These are phyloP conservation scores for Trichoderma breve DNA, from an alignment of 2,329 filamentous ascomycete genomes.

Conservation along the genomic window DNA sequence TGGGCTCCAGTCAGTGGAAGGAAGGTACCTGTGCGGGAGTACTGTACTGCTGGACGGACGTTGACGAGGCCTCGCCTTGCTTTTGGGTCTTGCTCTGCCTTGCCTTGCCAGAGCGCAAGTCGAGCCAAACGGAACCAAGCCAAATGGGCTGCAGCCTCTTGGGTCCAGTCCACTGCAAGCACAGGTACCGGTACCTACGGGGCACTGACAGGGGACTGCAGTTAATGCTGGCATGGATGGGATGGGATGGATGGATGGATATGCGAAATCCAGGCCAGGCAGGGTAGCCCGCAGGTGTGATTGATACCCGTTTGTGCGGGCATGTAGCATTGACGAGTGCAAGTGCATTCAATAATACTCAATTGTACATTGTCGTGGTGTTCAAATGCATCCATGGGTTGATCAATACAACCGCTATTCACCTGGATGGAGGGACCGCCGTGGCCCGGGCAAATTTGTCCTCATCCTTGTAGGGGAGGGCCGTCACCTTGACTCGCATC, in stretches of 20 bases:
- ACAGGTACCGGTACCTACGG: neutral
- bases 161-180: neutral
- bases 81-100: neutral
- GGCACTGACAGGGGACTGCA: neutral
- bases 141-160: conserved; percentile 6
- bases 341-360: neutral
- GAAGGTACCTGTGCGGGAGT: neutral
- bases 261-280: neutral
- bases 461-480: neutral
- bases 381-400: neutral
- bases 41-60: neutral
- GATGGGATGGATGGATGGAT: neutral
- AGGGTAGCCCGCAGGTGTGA: neutral
- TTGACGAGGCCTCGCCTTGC: conserved; percentile 4
- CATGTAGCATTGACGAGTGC: neutral
- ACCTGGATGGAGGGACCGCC: neutral
- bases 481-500: conserved; percentile 11
- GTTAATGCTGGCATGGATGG: neutral
- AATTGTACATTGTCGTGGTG: neutral
- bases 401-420: neutral
- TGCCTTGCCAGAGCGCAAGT: neutral
- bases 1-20: neutral
- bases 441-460: neutral
- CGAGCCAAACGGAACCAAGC: neutral
- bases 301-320: neutral